Evolutionary conservation across 2,329 filamentous ascomycete species (phyloP).

Genomic region (Gliomastix tumulicola): DNA sequence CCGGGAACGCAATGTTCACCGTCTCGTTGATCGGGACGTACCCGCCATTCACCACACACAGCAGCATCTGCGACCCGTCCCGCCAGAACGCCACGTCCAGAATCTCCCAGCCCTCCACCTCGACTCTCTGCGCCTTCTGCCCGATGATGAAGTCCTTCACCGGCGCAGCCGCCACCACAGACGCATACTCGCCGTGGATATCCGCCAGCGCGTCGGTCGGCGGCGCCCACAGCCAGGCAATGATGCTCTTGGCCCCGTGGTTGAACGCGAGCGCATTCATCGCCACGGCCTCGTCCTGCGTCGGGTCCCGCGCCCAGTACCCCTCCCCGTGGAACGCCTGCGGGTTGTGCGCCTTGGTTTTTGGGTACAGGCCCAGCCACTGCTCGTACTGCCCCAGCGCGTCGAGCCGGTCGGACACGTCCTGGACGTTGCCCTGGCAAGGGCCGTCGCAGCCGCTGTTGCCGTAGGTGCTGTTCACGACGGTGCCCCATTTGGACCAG

Average conservation of each 20-base stretch:
- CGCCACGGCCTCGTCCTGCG: constrained; percentile 30
- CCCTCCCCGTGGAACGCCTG: constrained; percentile 40
- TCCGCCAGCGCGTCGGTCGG: constrained; percentile 24
- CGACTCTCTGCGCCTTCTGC: constrained; percentile 12
- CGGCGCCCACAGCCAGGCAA: constrained; percentile 40
- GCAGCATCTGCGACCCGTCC: constrained; percentile 8
- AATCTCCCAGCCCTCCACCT: constrained; percentile 2
- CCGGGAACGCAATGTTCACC: constrained; percentile 9
- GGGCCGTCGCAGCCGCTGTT: constrained; percentile 58
- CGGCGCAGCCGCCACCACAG: constrained; percentile 24
- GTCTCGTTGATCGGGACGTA: constrained; percentile 7
- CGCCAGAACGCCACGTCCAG: constrained; percentile 15
- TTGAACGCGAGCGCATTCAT: constrained; percentile 38
- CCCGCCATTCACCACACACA: constrained; percentile 14
- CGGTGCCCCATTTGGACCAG: constrained; percentile 47
- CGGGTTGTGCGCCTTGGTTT: constrained; percentile 34
- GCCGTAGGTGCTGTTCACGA: constrained; percentile 51
- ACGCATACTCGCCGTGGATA: constrained; percentile 29
- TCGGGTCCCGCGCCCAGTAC: constrained; percentile 40
- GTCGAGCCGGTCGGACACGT: constrained; percentile 37
- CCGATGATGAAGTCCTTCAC: constrained; percentile 30
- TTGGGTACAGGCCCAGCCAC: constrained; percentile 33
- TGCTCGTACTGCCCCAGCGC: constrained; percentile 26
- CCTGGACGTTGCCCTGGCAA: constrained; percentile 45
- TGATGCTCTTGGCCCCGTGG: constrained; percentile 33